Evolutionary conservation across 2,329 filamentous ascomycete species (phyloP).

Genomic region (Lanzia echinophila): DNA sequence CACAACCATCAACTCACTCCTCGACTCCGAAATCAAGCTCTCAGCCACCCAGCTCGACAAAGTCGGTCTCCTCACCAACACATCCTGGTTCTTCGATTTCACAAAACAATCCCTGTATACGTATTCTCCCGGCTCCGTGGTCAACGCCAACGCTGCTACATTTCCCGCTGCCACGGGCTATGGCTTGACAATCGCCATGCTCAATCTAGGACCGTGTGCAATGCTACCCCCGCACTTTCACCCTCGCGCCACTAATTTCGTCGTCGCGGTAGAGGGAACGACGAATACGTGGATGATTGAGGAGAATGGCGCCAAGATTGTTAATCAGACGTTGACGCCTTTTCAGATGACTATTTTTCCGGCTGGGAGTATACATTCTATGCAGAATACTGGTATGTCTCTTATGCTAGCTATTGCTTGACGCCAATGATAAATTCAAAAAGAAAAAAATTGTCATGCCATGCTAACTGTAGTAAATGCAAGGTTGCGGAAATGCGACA

Average conservation of each 20-base stretch:
- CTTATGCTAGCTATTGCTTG: not conserved
- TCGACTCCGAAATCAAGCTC: constrained; percentile 34
- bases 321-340: constrained; percentile 36
- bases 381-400: constrained; percentile 41
- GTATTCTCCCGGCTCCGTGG: constrained; percentile 40
- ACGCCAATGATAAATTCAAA: not conserved
- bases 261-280: constrained; percentile 41
- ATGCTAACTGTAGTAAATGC: not conserved
- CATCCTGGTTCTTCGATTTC: constrained; percentile 45
- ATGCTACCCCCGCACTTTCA: constrained; percentile 47
- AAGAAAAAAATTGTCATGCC: not conserved
- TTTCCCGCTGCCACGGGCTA: constrained; percentile 42
- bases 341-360: constrained; percentile 46
- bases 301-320: constrained; percentile 42
- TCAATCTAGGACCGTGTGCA: constrained; percentile 43
- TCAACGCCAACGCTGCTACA: constrained; percentile 45
- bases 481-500: constrained; percentile 42
- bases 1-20: constrained; percentile 33
- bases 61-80: constrained; percentile 35
- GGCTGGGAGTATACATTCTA: constrained; percentile 40
- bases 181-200: constrained; percentile 41
- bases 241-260: constrained; percentile 42
- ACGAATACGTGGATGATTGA: constrained; percentile 45
- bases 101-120: constrained; percentile 36
- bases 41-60: constrained; percentile 41